phyloP scores from a whole-genome alignment of 306 rosid species.

The Rubus idaeus region DNA sequence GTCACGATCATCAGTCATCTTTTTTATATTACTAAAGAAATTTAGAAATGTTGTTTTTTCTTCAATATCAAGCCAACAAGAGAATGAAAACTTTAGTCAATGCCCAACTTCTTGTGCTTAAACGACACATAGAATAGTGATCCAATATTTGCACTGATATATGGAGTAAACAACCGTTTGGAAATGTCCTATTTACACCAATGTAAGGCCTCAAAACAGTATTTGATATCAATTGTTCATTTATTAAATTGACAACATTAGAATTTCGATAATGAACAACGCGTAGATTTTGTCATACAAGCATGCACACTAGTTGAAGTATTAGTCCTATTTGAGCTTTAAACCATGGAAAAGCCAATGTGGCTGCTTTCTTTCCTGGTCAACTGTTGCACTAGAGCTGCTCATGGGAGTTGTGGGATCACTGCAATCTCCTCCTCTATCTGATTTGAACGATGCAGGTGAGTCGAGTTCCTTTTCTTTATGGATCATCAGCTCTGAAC shows the following conservation, averaged over 20 bases:
- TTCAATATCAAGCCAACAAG: neutral
- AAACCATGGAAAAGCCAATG: constrained; percentile 78
- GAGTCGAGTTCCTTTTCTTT: constrained; percentile 48
- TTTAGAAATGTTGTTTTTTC: neutral
- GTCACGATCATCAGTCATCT: constrained; percentile 19
- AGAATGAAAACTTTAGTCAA: neutral
- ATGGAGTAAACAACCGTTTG: constrained; percentile 15
- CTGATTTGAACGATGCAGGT: constrained; percentile 64
- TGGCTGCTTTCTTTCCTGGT: constrained; percentile 64
- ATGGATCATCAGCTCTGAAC: constrained; percentile 20
- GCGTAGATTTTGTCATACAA: constrained; percentile 30
- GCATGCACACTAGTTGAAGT: constrained; percentile 33
- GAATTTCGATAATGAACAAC: constrained; percentile 49
- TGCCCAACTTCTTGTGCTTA: neutral
- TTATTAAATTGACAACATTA: constrained; percentile 48
- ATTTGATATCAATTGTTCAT: constrained; percentile 30
- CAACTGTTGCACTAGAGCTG: constrained; percentile 68
- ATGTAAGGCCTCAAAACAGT: constrained; percentile 25
- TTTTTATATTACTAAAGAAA: neutral
- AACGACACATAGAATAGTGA: neutral
- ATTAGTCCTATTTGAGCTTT: constrained; percentile 55
- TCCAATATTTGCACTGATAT: neutral
- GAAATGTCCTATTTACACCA: constrained; percentile 41
- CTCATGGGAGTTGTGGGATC: constrained; percentile 72
- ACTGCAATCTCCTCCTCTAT: constrained; percentile 64